These are phyloP conservation scores for Solidago caesia DNA, from an alignment of 129 eudicot species.

Conservation along the genomic window DNA sequence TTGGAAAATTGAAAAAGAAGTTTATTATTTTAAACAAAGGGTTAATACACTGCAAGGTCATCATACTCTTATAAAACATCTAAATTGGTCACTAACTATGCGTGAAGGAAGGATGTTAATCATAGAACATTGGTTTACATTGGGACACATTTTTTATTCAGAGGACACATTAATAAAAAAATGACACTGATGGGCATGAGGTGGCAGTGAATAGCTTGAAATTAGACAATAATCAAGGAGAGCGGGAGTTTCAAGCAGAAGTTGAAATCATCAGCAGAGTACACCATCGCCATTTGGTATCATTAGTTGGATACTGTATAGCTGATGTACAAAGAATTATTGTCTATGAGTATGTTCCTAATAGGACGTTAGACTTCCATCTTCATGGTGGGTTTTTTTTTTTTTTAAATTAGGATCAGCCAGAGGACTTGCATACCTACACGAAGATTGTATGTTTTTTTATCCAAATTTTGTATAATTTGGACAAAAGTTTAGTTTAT, in stretches of 20 bases:
- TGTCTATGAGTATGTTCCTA: conserved; percentile 63
- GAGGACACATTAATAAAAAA: too few relatives aligned
- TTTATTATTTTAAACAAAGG: too few relatives aligned
- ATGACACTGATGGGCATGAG: conserved; percentile 50
- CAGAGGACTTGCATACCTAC: conserved; percentile 87
- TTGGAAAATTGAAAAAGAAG: too few relatives aligned
- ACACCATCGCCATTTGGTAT: conserved; percentile 73
- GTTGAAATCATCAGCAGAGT: conserved; percentile 70
- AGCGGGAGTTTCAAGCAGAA: conserved; percentile 65
- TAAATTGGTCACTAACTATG: too few relatives aligned
- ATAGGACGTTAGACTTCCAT: conserved; percentile 52
- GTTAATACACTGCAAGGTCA: too few relatives aligned
- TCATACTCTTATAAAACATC: too few relatives aligned
- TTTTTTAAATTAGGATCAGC: conserved; percentile 54
- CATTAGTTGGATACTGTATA: conserved; percentile 66
- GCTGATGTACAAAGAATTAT: conserved; percentile 55
- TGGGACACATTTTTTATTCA: too few relatives aligned
- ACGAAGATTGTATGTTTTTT: conserved; percentile 67
- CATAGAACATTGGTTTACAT: too few relatives aligned
- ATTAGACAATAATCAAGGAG: conserved; percentile 67
- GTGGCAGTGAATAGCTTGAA: conserved; percentile 69
- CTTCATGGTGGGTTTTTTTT: conserved; percentile 49
- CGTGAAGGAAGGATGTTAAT: too few relatives aligned
- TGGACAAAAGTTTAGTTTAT: neutral
- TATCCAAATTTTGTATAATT: neutral